Evolutionary conservation across 371 early-diverging fungal species (phyloP).

Genomic region (Astathelohania contejeani): DNA sequence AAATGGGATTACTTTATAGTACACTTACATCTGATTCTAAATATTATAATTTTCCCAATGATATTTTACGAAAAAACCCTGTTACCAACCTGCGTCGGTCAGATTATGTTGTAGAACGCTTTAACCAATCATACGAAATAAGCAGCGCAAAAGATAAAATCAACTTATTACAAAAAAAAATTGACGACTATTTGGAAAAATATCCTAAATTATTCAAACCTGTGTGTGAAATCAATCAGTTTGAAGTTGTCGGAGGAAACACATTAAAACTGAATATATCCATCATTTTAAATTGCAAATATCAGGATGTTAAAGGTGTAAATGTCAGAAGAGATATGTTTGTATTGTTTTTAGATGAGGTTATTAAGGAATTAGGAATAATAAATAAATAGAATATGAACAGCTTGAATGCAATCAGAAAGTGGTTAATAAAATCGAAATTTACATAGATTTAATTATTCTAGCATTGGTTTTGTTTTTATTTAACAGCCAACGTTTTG

Average conservation of each 20-base stretch:
- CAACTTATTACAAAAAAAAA: constrained; percentile 2
- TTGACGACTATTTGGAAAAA: constrained; percentile 6
- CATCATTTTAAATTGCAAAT: constrained; percentile 15
- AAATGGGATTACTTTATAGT: constrained; percentile 36
- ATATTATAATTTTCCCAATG: constrained; percentile 23
- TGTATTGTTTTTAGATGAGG: constrained; percentile 11
- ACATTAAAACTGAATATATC: constrained; percentile 14
- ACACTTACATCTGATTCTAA: constrained; percentile 18
- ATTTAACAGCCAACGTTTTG: too few relatives aligned
- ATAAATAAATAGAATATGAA: neutral
- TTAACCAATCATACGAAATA: constrained; percentile 12
- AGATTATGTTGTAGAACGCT: constrained; percentile 11
- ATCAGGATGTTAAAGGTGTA: constrained; percentile 10
- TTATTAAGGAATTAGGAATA: constrained; percentile 20
- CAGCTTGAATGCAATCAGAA: too few relatives aligned
- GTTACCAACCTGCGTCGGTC: constrained; percentile 35
- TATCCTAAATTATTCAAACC: constrained; percentile 14
- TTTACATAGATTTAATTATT: too few relatives aligned
- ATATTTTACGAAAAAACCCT: constrained; percentile 12
- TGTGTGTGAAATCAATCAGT: constrained; percentile 13
- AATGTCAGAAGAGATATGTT: constrained; percentile 26
- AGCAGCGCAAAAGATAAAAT: constrained; percentile 14
- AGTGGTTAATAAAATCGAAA: too few relatives aligned
- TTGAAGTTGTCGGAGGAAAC: constrained; percentile 1
- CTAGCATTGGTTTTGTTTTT: too few relatives aligned